Conservation (phyloP, 306 rosid species). For the Castanea mollissima region DNA sequence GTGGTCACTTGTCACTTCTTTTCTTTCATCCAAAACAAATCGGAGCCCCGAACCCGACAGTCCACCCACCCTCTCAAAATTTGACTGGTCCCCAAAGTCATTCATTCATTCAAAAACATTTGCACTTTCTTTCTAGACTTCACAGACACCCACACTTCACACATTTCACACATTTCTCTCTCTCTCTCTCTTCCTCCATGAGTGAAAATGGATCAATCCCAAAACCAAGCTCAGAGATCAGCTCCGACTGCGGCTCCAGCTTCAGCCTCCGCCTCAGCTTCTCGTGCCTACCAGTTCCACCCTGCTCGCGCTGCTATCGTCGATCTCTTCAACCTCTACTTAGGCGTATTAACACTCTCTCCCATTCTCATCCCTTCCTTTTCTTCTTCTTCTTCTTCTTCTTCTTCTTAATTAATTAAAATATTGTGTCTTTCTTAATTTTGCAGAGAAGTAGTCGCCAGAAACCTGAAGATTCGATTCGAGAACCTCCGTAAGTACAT, state of each 20-base stretch:
- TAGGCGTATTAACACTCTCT: slow-evolving; percentile 48
- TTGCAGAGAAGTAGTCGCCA: slow-evolving; percentile 60
- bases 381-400: not conserved
- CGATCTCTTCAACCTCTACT: slow-evolving; percentile 88
- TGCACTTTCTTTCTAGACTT: too few relatives aligned
- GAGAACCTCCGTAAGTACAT: slow-evolving; percentile 69
- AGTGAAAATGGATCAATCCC: slow-evolving; percentile 74
- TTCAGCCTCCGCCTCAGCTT: slow-evolving; percentile 20
- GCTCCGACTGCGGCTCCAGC: slow-evolving; percentile 31
- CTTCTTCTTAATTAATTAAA: not conserved
- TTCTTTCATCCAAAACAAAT: too few relatives aligned
- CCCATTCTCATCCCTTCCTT: not conserved
- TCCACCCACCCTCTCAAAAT: too few relatives aligned
- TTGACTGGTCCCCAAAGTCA: too few relatives aligned
- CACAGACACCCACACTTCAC: too few relatives aligned
- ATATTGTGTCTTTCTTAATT: not conserved
- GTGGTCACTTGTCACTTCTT: too few relatives aligned
- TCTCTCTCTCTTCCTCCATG: not conserved
- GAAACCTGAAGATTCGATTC: slow-evolving; percentile 56
- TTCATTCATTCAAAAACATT: too few relatives aligned
- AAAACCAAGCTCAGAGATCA: slow-evolving; percentile 64
- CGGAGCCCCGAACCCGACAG: too few relatives aligned
- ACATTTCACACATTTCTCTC: not conserved
- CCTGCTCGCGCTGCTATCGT: slow-evolving; percentile 74
- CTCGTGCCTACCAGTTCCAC: slow-evolving; percentile 76